phyloP scores from a whole-genome alignment of 495 filamentous ascomycete genomes.

The Tuber calosporum region DNA sequence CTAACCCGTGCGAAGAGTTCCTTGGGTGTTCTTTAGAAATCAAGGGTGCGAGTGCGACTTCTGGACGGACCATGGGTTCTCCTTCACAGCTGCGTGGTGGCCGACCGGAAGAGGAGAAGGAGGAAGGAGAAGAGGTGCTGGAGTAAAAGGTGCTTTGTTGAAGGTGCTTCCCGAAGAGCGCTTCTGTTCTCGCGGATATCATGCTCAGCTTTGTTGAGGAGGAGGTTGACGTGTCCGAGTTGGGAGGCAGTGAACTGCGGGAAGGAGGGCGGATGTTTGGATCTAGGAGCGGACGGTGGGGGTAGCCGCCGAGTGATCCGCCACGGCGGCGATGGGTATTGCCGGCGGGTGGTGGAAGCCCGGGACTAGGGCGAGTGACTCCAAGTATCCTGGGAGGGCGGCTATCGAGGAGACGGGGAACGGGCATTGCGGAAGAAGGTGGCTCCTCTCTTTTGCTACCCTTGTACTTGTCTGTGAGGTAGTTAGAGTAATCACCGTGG shows the following conservation, averaged over 20 bases:
- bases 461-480: background rate
- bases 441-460: background rate
- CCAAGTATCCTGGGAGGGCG: background rate
- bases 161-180: background rate
- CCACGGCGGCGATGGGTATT: background rate
- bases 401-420: background rate
- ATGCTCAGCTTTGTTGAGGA: background rate
- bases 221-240: background rate
- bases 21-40: background rate
- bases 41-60: background rate
- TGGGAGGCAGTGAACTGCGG: background rate
- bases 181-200: conserved; percentile 3
- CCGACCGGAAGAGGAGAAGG: background rate
- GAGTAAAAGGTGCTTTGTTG: background rate
- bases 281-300: background rate
- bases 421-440: background rate
- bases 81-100: background rate
- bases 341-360: background rate
- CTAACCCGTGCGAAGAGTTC: background rate
- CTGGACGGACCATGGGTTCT: background rate
- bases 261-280: background rate
- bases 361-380: background rate
- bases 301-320: background rate
- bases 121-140: background rate
- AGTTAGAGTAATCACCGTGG: background rate